Evolutionary conservation across 805 yeast genomes (phyloP), one percentile per base, ranked within the genome.

Genomic region (Schwanniomyces occidentalis): DNA sequence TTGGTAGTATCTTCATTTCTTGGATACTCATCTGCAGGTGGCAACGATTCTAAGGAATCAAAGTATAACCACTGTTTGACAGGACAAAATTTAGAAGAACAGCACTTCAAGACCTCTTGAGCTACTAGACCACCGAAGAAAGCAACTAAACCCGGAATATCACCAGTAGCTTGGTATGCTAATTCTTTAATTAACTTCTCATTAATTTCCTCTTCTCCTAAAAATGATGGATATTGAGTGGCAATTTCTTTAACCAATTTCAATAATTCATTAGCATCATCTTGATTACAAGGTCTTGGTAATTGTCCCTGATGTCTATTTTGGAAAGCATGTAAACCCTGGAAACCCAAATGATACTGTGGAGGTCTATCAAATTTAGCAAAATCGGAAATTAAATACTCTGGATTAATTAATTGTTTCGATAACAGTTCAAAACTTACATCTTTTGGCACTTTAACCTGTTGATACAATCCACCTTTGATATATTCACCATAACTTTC

Each of bases 11-110:
- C 85, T 43, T 71, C 86, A 19, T 72, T 74, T 72, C 95, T 77
- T 37, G 80, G 75, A 49, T 53, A 82, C 6, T 63, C 60, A 5
- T 75, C 73, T 0, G 62, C 46, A 20, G 76, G 69, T 17, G 99
- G 96, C 49, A 90, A 71, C 4, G 95, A 84, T 64, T 93, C 99
- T 48, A 93, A 69, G 1, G 98, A 89, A 54, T 93, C 99, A 60
- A 86, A 93, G 63, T 91, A 91, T 59, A 93, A 65, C 73, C 82
- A 86, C 67, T 93, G 99, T 59, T 85, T 83, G 35, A 91, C 69
- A 6, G 99, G 99, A n/a, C 82, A 78, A 54, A 90, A 93, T 65
- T 93, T 93, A 32, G 97, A 95, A 8, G 97, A 86, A 49, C 90
- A 85, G 27, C 95, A 95, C 66, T 93, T 93, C 56, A 93, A 74